Conservation (phyloP, 2,329 filamentous ascomycete genomes). For the Pseudocercospora eumusae region DNA sequence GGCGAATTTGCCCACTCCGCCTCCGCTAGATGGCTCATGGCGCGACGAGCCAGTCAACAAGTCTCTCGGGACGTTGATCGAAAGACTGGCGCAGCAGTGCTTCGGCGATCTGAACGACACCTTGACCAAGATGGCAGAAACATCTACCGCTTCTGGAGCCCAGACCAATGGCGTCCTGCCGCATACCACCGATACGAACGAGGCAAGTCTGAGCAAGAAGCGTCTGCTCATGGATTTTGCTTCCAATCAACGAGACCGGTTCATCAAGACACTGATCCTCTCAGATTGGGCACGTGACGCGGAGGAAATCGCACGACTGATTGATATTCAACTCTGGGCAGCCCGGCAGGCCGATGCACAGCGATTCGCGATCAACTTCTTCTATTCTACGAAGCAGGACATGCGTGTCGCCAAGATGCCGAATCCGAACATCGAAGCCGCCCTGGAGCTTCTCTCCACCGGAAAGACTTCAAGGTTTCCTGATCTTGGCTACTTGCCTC, state of each 20-base stretch:
- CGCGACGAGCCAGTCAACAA: constrained; percentile 72
- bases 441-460: constrained; percentile 78
- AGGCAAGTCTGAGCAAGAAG: constrained; percentile 75
- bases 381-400: constrained; percentile 66
- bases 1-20: constrained; percentile 41
- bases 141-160: constrained; percentile 55
- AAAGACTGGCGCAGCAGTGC: constrained; percentile 77
- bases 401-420: constrained; percentile 73
- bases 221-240: constrained; percentile 72
- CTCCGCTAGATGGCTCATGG: constrained; percentile 59
- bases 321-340: constrained; percentile 80
- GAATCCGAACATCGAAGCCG: constrained; percentile 88
- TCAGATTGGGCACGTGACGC: constrained; percentile 82
- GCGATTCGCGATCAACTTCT: constrained; percentile 29
- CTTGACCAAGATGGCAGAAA: constrained; percentile 68
- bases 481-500: constrained; percentile 76
- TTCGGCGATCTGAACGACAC: constrained; percentile 75
- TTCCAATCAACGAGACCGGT: constrained; percentile 77
- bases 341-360: constrained; percentile 46
- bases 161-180: constrained; percentile 44
- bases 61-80: constrained; percentile 72
- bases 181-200: constrained; percentile 55
- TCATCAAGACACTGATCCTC: constrained; percentile 89
- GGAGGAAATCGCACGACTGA: constrained; percentile 77
- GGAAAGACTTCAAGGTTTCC: constrained; percentile 78